Base-by-base conservation (phyloP, 2,329 filamentous ascomycete genomes). In the Penicillium sp. region DNA sequence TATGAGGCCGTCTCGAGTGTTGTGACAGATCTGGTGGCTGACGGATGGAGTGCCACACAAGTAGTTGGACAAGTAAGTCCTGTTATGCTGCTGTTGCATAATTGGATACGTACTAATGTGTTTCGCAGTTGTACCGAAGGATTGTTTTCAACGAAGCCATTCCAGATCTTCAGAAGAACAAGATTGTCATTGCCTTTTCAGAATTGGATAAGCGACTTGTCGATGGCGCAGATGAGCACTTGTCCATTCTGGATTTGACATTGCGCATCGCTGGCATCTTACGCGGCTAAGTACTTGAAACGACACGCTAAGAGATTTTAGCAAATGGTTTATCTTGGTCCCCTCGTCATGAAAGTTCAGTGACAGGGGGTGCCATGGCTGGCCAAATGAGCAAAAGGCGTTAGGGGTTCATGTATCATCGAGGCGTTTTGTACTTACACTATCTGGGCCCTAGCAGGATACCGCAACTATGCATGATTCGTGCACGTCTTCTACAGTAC, bases 31-130 rank as follows among this genome's bases (percentile, higher is more conserved):
- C 85, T 99, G 79, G 86, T 97, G 43, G 93, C 93, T 0, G 94
- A 97, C 74, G 94, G 94, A 8, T 99, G 94, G 93, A 96, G 92
- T 70, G 94, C 93, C 23, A 85, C 86, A 6, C 94, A 97, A 73
- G 84, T 96, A 24, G 81, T 97, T 34, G 78, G 82, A 16, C 91
- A 96, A 80, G 87, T 88, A 75, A 72, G 76, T 65, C 45, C 36
- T 43, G 34, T 36, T 42, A 28, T 34, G 39, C 6, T 10, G 18
- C 24, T 7, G 13, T 38, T 18, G 34, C 4, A 10, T 21, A 9
- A 10, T 13, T 21, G 36, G 18, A 5, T 13, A 6, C 12, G 18
- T 21, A 29, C 57, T 65, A 36, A 59, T 45, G 4, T 4, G 8
- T 5, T 46, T n/a, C 28, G 8, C 18, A 67, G 57, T 29, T 67